Conservation (phyloP, 495 filamentous ascomycete species). For the Oidiodendron maius region DNA sequence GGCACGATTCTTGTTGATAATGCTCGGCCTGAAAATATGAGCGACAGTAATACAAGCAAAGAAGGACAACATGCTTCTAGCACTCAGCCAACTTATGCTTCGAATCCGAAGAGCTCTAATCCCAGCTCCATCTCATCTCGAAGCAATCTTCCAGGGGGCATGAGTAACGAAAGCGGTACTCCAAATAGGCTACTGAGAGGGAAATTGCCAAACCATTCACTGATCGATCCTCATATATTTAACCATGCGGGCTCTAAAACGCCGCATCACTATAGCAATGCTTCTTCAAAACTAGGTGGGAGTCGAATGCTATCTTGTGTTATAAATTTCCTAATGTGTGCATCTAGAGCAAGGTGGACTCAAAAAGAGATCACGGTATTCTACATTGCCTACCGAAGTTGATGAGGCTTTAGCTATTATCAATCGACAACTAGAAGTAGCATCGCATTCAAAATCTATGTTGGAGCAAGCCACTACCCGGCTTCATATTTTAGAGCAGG, state of each 20-base stretch:
- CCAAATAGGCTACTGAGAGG: too few relatives aligned
- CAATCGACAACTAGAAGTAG: constrained; percentile 2
- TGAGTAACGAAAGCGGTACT: too few relatives aligned
- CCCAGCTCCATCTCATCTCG: too few relatives aligned
- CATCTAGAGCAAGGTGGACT: not conserved
- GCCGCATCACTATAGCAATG: not conserved
- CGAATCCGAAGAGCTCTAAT: too few relatives aligned
- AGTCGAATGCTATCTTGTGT: not conserved
- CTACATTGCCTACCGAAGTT: not conserved
- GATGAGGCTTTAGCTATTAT: not conserved
- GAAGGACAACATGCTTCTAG: too few relatives aligned
- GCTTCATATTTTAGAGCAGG: not conserved
- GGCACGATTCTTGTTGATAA: too few relatives aligned
- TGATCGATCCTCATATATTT: too few relatives aligned
- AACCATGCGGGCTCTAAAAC: not conserved
- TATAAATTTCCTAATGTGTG: not conserved
- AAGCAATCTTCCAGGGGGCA: too few relatives aligned
- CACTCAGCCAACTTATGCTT: too few relatives aligned
- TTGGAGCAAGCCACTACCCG: not conserved
- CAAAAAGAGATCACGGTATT: not conserved
- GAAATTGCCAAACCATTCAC: not conserved
- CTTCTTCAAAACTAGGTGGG: not conserved
- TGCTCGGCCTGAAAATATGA: too few relatives aligned
- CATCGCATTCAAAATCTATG: not conserved
- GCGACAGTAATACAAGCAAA: too few relatives aligned